Evolutionary conservation across 805 yeast species (phyloP), one percentile per base, ranked within the genome.

Genomic region (Metschnikowia santaceciliae): DNA sequence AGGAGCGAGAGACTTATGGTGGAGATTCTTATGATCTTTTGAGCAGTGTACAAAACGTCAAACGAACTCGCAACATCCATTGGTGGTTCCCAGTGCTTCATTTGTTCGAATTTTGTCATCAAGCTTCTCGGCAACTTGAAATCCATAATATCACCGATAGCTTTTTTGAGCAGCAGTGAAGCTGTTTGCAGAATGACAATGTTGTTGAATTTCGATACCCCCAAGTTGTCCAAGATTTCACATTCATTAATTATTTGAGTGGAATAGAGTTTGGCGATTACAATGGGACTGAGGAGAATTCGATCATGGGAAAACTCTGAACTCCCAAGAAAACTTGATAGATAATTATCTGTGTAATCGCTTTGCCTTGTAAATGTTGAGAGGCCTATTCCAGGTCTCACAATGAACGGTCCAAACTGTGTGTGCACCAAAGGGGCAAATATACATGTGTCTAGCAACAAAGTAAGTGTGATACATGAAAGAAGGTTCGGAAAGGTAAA

Each of bases 361-460:
- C 19, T 23, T 23, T n/a, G 13, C 6, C 13, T 8, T 32, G 45
- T 7, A 15, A 42, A 14, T 8, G 19, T 32, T 15, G 35, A 17
- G 19, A 19, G 45, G 13, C 22, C 26, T 32, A 19, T 19, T 32
- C n/a, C 8, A 19, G 45, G 37, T 14, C 38, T 34, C 26, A 23
- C 13, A n/a, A 17, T 8, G 11, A 42, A 32, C n/a, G 46, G 46
- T 3, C 46, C 46, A 11, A 42, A n/a, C 34, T 33, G 46, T 13
- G 38, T 33, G 10, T 42, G 19, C 5, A 33, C 26, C 46, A 42
- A 20, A 2, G 46, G 46, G 11, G 46, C 46, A 42, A 42, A 42
- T n/a, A 42, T 32, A 37, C 46, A 42, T 10, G 46, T 42, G 38
- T 42, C 46, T 32, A 42, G 20, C 32, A 42, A 42, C 38, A 42